Percentiles rank a stretch among this genome's conserved stretches.
phyloP scores from a whole-genome alignment of 306 rosid genomes.

The Fragaria vesca region DNA sequence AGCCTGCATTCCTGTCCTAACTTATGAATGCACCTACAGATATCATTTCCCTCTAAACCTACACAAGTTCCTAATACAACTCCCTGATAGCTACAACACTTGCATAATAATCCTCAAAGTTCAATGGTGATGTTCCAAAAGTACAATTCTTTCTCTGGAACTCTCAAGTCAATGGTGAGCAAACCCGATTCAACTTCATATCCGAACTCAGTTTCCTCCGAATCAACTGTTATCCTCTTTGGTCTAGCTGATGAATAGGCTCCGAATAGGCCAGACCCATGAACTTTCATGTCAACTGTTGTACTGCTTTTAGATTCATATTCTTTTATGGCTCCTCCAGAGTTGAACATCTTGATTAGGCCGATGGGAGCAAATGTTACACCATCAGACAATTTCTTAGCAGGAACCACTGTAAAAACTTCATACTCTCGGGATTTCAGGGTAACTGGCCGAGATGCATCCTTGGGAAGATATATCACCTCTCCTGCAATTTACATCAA shows the following conservation, averaged over 20 bases:
- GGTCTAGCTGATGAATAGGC: constrained; percentile 69
- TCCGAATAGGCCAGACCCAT: constrained; percentile 67
- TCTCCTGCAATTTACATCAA: constrained; percentile 51
- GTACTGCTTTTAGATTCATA: constrained; percentile 31
- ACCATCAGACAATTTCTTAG: constrained; percentile 38
- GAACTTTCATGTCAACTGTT: constrained; percentile 39
- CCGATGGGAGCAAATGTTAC: constrained; percentile 73
- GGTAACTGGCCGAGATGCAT: constrained; percentile 60
- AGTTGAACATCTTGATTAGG: constrained; percentile 76
- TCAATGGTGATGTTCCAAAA: constrained; percentile 52
- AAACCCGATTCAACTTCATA: constrained; percentile 61
- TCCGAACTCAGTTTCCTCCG: constrained; percentile 45
- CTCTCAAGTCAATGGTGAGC: constrained; percentile 50
- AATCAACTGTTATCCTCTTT: constrained; percentile 46
- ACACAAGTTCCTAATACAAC: not conserved
- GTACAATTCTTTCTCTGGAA: constrained; percentile 56
- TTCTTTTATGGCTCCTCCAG: constrained; percentile 85
- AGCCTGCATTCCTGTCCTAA: not conserved
- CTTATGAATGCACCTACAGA: not conserved
- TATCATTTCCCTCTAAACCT: not conserved
- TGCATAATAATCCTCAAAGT: constrained; percentile 8
- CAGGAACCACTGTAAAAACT: constrained; percentile 70
- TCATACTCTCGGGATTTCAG: constrained; percentile 60
- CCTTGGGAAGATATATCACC: constrained; percentile 58
- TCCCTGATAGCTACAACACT: not conserved